phyloP scores from a whole-genome alignment of 1,284 basidiomycete genomes.

The Coniferiporia weirii region DNA sequence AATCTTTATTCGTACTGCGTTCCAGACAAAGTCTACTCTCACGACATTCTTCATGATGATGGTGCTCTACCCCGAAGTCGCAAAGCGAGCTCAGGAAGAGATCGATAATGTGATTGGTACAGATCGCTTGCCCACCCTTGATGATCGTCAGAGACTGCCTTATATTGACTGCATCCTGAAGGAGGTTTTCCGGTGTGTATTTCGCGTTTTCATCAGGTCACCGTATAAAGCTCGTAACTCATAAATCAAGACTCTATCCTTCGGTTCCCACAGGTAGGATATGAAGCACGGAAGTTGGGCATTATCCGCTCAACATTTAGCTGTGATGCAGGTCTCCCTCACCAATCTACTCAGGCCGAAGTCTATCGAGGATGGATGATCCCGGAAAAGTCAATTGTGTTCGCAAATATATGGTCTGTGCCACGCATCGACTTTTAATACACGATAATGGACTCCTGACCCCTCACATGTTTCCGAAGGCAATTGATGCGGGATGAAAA shows the following conservation, averaged over 20 bases:
- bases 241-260: not conserved
- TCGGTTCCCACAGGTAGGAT: not conserved
- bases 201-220: not conserved
- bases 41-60: conserved; percentile 12
- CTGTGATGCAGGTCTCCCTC: conserved; percentile 6
- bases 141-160: conserved; percentile 24
- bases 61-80: conserved; percentile 2
- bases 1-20: too few species aligned
- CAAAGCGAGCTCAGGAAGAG: conserved; percentile 9
- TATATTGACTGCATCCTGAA: conserved; percentile 28
- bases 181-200: conserved; percentile 26
- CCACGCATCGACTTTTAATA: not conserved
- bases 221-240: not conserved
- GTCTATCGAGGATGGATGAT: conserved; percentile 12
- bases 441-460: not conserved
- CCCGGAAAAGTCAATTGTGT: conserved; percentile 6
- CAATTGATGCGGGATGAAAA: conserved; percentile 15
- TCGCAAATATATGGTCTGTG: conserved; percentile 17
- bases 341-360: conserved; percentile 5
- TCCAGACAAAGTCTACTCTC: not conserved
- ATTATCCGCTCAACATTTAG: not conserved
- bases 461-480: not conserved
- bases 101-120: conserved; percentile 5
- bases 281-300: too few species aligned
- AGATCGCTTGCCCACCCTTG: conserved; percentile 24